These are phyloP conservation scores for Curvularia lunata DNA, from an alignment of 2,329 filamentous ascomycete species.

Conservation along the genomic window DNA sequence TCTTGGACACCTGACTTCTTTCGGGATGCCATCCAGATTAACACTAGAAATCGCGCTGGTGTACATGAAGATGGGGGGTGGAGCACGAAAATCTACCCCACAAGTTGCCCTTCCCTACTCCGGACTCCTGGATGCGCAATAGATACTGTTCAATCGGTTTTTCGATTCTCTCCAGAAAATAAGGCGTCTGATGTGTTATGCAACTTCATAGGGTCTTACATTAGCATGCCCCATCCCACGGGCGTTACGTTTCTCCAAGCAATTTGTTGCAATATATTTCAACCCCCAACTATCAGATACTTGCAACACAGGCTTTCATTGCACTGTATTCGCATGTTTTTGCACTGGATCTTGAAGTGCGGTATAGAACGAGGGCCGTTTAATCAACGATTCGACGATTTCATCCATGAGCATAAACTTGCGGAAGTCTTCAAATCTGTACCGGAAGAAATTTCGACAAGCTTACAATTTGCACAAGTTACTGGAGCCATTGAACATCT, in stretches of 20 bases:
- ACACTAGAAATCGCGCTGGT: too few relatives aligned
- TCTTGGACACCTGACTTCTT: too few relatives aligned
- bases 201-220: not conserved
- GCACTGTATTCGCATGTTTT: too few relatives aligned
- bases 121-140: not conserved
- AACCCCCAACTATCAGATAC: too few relatives aligned
- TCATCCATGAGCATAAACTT: not conserved
- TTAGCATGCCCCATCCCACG: not conserved
- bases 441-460: not conserved
- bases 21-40: too few relatives aligned
- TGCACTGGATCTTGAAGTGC: too few relatives aligned
- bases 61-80: too few relatives aligned
- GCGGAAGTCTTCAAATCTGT: not conserved
- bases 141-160: not conserved
- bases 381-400: not conserved
- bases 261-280: not conserved
- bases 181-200: not conserved
- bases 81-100: too few relatives aligned
- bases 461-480: not conserved
- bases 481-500: conserved; percentile 1
- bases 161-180: not conserved
- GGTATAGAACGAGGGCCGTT: too few relatives aligned
- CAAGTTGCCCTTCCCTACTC: not conserved
- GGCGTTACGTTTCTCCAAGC: not conserved
- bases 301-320: too few relatives aligned